These are phyloP conservation scores for Alternaria atra DNA, from an alignment of 2,329 filamentous ascomycete species.

Conservation along the genomic window DNA sequence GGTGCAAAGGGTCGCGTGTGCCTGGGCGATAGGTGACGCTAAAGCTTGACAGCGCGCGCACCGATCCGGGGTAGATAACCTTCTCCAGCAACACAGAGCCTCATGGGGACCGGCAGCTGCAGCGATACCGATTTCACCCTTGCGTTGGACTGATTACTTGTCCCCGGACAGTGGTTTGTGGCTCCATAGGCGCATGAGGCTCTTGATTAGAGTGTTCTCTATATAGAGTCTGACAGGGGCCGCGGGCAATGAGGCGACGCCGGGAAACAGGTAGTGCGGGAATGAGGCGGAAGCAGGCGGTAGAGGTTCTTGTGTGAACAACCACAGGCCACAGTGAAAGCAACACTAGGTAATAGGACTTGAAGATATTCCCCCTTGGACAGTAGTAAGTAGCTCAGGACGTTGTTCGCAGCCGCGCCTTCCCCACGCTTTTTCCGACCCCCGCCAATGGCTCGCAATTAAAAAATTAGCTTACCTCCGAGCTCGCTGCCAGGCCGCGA, in stretches of 20 bases:
- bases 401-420: conserved; percentile 24
- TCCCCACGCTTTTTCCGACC: conserved; percentile 44
- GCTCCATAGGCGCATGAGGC: conserved; percentile 22
- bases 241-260: conserved; percentile 22
- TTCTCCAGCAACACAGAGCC: conserved; percentile 19
- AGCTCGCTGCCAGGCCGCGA: conserved; percentile 37
- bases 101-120: conserved; percentile 25
- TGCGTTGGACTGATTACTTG: conserved; percentile 16
- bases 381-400: background rate
- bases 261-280: conserved; percentile 3
- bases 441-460: conserved; percentile 31
- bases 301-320: background rate
- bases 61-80: background rate
- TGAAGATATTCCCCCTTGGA: background rate
- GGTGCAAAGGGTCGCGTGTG: conserved; percentile 6
- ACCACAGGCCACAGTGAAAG: background rate
- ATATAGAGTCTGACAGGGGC: conserved; percentile 16
- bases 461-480: conserved; percentile 38
- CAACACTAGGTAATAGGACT: background rate
- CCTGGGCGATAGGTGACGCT: conserved; percentile 4
- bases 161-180: conserved; percentile 20
- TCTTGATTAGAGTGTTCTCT: conserved; percentile 8
- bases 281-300: background rate
- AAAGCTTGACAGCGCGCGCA: conserved; percentile 1
- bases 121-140: conserved; percentile 14